phyloP scores from a whole-genome alignment of 2,329 filamentous ascomycete genomes.

The Neophaeococcomyces aloes region DNA sequence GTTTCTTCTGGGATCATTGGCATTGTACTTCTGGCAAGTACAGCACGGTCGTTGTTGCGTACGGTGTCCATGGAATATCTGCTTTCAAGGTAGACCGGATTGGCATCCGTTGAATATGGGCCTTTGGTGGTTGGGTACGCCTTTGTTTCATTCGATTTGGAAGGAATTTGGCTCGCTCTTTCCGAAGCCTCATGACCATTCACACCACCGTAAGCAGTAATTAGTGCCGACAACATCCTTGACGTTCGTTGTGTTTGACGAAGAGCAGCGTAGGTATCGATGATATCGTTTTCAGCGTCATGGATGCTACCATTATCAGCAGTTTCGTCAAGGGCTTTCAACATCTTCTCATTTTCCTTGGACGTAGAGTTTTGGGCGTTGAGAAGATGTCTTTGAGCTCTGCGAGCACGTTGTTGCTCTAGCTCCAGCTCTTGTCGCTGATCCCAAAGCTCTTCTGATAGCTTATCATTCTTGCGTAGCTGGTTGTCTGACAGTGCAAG shows the following conservation, averaged over 20 bases:
- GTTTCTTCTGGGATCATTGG: too few relatives aligned
- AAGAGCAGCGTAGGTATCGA: conserved; percentile 3
- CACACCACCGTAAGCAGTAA: background rate
- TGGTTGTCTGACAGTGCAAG: background rate
- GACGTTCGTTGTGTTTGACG: background rate
- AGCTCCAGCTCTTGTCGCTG: conserved; percentile 3
- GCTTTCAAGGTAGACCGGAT: conserved; percentile 1
- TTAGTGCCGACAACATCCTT: background rate
- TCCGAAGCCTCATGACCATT: too few relatives aligned
- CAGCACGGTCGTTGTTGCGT: conserved; percentile 2
- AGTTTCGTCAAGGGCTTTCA: conserved; percentile 3
- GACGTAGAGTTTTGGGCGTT: background rate
- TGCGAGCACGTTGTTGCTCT: conserved; percentile 1
- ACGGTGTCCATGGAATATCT: conserved; percentile 5
- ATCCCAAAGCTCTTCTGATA: conserved; percentile 5
- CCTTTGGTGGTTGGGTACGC: background rate
- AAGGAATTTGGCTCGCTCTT: too few relatives aligned
- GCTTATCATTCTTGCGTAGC: too few relatives aligned
- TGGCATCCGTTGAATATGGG: background rate
- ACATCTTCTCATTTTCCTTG: background rate
- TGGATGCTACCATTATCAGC: background rate
- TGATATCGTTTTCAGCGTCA: conserved; percentile 7
- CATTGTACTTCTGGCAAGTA: too few relatives aligned
- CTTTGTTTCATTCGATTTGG: background rate
- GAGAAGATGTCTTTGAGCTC: conserved; percentile 2